phyloP scores from a whole-genome alignment of 2,329 filamentous ascomycete genomes.

The Xylariaceae sp. region DNA sequence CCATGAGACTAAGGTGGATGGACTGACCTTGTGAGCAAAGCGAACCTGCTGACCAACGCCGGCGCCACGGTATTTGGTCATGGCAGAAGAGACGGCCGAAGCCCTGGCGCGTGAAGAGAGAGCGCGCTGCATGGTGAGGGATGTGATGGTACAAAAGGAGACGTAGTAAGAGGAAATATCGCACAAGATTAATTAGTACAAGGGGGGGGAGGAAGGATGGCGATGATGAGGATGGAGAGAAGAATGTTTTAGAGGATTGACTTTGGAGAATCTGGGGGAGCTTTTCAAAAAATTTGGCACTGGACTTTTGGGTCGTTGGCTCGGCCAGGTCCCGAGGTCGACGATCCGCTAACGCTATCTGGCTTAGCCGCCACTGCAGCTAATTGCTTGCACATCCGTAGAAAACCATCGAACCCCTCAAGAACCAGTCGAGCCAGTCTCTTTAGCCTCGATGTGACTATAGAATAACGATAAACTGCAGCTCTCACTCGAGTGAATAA shows the following conservation, averaged over 20 bases:
- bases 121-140: slow-evolving; percentile 85
- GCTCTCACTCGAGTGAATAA: too few relatives aligned
- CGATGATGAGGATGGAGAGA: slow-evolving; percentile 13
- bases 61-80: slow-evolving; percentile 60
- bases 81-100: slow-evolving; percentile 70
- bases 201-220: slow-evolving; percentile 18
- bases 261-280: slow-evolving; percentile 24
- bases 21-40: slow-evolving; percentile 90
- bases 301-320: slow-evolving; percentile 20
- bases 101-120: slow-evolving; percentile 77
- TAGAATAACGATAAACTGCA: too few relatives aligned
- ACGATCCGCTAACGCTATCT: slow-evolving; percentile 27
- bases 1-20: not conserved
- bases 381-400: slow-evolving; percentile 19
- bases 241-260: slow-evolving; percentile 13
- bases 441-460: too few relatives aligned
- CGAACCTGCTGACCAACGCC: slow-evolving; percentile 81
- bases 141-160: slow-evolving; percentile 23
- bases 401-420: slow-evolving; percentile 32
- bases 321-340: slow-evolving; percentile 25
- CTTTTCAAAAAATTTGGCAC: slow-evolving; percentile 34
- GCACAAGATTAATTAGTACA: slow-evolving; percentile 16
- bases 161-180: slow-evolving; percentile 3
- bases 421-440: not conserved
- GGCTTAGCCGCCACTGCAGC: slow-evolving; percentile 26